A percentile compares a stretch with the other conserved stretches of the same genome.
phyloP scores from a whole-genome alignment of 2,329 filamentous ascomycete genomes.

The Nemania bipapillata region DNA sequence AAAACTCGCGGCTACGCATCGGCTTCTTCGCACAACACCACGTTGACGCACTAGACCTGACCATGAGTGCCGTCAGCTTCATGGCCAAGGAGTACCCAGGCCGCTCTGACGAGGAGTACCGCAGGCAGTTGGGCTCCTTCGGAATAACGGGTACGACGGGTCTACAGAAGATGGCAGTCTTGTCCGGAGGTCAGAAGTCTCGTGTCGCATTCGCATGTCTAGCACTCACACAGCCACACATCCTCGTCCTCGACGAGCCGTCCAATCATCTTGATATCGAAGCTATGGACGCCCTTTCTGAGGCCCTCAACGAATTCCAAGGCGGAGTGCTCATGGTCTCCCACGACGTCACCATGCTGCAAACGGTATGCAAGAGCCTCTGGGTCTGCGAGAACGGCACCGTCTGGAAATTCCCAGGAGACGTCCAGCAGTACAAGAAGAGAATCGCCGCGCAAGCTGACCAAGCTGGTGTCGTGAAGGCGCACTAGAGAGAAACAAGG shows the following conservation, averaged over 20 bases:
- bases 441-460: slow-evolving; percentile 90
- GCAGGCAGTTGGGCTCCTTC: slow-evolving; percentile 89
- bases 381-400: slow-evolving; percentile 97
- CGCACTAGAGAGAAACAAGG: slow-evolving; percentile 56
- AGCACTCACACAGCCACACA: slow-evolving; percentile 92
- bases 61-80: slow-evolving; percentile 88
- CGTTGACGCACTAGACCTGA: slow-evolving; percentile 93
- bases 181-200: slow-evolving; percentile 98
- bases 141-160: slow-evolving; percentile 93
- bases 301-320: slow-evolving; percentile 85
- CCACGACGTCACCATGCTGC: slow-evolving; percentile 98
- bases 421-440: slow-evolving; percentile 98
- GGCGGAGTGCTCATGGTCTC: slow-evolving; percentile 98
- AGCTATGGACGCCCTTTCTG: slow-evolving; percentile 94
- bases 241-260: slow-evolving; percentile 96
- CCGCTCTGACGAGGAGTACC: slow-evolving; percentile 94
- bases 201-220: slow-evolving; percentile 98
- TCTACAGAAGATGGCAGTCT: slow-evolving; percentile 90
- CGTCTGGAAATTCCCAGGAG: slow-evolving; percentile 94
- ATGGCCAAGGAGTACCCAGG: slow-evolving; percentile 94
- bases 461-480: slow-evolving; percentile 83
- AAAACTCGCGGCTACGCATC: slow-evolving; percentile 86
- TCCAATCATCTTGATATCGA: slow-evolving; percentile 99
- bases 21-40: slow-evolving; percentile 99
- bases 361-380: slow-evolving; percentile 91